These are phyloP conservation scores for Metschnikowia drakensbergensis DNA, from an alignment of 805 yeast species.

Conservation along the genomic window DNA sequence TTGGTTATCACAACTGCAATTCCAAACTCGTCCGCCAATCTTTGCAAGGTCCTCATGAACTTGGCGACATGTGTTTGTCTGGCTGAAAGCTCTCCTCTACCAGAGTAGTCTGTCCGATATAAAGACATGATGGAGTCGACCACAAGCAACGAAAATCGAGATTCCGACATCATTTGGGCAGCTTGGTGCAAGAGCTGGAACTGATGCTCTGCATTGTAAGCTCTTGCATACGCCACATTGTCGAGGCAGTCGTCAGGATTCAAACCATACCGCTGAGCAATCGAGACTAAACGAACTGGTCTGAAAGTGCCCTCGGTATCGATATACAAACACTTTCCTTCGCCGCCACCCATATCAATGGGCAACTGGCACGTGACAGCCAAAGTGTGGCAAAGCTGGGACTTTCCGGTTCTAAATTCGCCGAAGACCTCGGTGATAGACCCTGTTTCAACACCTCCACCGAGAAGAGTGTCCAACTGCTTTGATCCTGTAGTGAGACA, in stretches of 20 bases:
- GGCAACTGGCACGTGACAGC: conserved; percentile 97
- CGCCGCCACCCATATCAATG: conserved; percentile 96
- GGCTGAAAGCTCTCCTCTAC: conserved; percentile 93
- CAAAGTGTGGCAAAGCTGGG: conserved; percentile 93
- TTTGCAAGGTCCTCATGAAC: conserved; percentile 84
- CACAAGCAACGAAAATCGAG: conserved; percentile 81
- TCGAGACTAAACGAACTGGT: conserved; percentile 83
- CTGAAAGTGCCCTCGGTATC: conserved; percentile 98
- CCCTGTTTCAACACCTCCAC: conserved; percentile 98
- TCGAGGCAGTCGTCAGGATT: conserved; percentile 93
- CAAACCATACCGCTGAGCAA: conserved; percentile 87
- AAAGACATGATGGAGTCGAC: conserved; percentile 98
- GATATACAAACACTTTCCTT: conserved; percentile 92
- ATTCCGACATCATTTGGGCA: conserved; percentile 93
- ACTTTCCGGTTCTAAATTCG: conserved; percentile 96
- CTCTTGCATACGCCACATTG: conserved; percentile 96
- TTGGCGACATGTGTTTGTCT: conserved; percentile 93
- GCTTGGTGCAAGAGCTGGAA: conserved; percentile 81
- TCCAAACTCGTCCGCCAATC: conserved; percentile 96
- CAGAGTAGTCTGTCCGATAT: conserved; percentile 90
- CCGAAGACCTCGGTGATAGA: conserved; percentile 95
- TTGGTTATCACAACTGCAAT: conserved; percentile 90
- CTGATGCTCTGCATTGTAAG: conserved; percentile 96
- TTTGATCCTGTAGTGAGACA: conserved; percentile 95
- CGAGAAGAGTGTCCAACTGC: conserved; percentile 84